Conservation (phyloP, 768 basidiomycete genomes). For the Naematelia aurantialba region DNA sequence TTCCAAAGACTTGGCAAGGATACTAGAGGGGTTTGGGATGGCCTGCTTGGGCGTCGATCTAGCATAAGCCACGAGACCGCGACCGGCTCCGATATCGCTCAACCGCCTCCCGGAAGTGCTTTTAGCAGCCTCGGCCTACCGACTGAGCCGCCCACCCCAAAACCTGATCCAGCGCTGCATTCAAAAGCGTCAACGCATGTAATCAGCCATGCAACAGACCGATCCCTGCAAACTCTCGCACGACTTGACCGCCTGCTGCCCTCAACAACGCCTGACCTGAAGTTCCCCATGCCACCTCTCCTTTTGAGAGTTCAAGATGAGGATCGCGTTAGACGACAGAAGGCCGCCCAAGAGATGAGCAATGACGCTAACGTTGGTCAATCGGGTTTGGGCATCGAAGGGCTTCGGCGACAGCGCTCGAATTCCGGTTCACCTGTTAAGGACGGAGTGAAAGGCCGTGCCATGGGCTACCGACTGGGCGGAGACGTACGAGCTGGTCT, state of each 20-base stretch:
- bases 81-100: neutral
- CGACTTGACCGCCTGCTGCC: conserved; percentile 20
- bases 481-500: conserved; percentile 42
- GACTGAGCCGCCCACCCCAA: neutral
- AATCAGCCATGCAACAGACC: conserved; percentile 16
- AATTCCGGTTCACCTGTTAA: neutral
- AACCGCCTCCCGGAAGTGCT: neutral
- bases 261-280: conserved; percentile 36
- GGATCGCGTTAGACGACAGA: conserved; percentile 21
- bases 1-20: conserved; percentile 34
- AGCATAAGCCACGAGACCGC: conserved; percentile 1
- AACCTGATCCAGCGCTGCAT: neutral
- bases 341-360: conserved; percentile 23
- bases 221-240: conserved; percentile 20
- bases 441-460: conserved; percentile 20
- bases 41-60: conserved; percentile 14
- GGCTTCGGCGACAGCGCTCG: conserved; percentile 1
- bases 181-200: neutral
- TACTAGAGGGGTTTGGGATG: conserved; percentile 20
- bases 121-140: neutral
- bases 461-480: conserved; percentile 31
- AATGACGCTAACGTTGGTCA: conserved; percentile 4
- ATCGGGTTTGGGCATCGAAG: conserved; percentile 4
- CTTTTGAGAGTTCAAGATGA: conserved; percentile 29
- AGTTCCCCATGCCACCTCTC: conserved; percentile 35